Evolutionary conservation across 1,284 basidiomycete species (phyloP).

Genomic region (Cutaneotrichosporon arboriforme): DNA sequence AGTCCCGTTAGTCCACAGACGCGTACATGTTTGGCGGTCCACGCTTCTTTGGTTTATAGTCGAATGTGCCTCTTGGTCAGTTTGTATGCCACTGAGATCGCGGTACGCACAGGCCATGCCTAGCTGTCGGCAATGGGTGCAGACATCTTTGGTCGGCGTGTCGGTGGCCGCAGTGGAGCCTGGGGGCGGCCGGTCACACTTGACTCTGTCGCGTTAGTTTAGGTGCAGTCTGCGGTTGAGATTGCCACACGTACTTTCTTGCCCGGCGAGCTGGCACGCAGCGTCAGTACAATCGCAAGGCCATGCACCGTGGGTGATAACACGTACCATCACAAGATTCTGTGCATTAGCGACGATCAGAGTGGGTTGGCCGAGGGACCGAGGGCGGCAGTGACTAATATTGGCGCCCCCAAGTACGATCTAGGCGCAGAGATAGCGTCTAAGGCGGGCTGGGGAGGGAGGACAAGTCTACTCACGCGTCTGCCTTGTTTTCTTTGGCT

Average conservation of each 20-base stretch:
- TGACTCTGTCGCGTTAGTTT: slow-evolving; percentile 29
- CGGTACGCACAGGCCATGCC: slow-evolving; percentile 62
- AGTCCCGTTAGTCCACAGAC: not conserved
- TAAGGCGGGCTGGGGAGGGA: no score
- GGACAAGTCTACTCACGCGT: slow-evolving; percentile 31
- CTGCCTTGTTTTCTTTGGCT: slow-evolving; percentile 41
- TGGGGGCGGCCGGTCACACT: slow-evolving; percentile 43
- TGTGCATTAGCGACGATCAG: slow-evolving; percentile 8
- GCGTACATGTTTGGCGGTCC: slow-evolving; percentile 76
- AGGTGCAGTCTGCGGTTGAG: not conserved
- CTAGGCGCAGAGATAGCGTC: no score
- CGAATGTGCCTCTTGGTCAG: slow-evolving; percentile 57
- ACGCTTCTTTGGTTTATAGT: slow-evolving; percentile 84
- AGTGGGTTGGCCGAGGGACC: not conserved
- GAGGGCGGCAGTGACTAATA: no score
- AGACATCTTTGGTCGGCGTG: slow-evolving; percentile 26
- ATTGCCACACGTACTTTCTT: slow-evolving; percentile 33
- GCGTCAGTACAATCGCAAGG: slow-evolving; percentile 4
- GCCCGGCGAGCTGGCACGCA: slow-evolving; percentile 35
- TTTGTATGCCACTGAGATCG: not conserved
- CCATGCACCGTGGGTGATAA: no score
- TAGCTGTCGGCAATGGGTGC: slow-evolving; percentile 65
- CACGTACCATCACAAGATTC: slow-evolving; percentile 42
- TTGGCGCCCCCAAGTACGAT: no score
- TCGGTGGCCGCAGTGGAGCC: slow-evolving; percentile 10